A percentile compares a stretch with the other conserved stretches of the same genome.
phyloP scores from a whole-genome alignment of 495 filamentous ascomycete species.

The Lophium mytilinum region DNA sequence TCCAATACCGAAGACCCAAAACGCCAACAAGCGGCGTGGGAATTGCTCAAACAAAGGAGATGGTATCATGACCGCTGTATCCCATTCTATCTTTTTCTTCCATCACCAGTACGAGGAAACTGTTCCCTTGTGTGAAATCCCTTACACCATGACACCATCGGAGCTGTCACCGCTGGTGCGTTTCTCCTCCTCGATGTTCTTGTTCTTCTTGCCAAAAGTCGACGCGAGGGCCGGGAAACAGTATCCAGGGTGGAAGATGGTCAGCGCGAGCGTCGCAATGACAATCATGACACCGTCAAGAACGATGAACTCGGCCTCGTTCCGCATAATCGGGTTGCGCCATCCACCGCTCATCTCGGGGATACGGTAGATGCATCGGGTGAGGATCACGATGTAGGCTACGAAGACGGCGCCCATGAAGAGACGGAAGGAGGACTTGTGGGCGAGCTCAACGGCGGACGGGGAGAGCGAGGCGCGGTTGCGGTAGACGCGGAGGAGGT shows the following conservation, averaged over 20 bases:
- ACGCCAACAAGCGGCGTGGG: no score
- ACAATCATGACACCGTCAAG: slow-evolving; percentile 26
- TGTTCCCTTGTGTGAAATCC: no score
- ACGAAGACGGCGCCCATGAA: slow-evolving; percentile 13
- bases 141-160: no score
- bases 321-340: slow-evolving; percentile 21
- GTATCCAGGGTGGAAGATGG: slow-evolving; percentile 20
- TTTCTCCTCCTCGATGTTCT: no score
- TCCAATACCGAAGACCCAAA: no score
- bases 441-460: background rate
- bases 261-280: slow-evolving; percentile 8
- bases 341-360: slow-evolving; percentile 30
- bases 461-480: slow-evolving; percentile 3
- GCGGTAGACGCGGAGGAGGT: slow-evolving; percentile 18
- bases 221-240: slow-evolving; percentile 20
- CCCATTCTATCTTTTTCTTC: no score
- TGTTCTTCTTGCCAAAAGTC: slow-evolving; percentile 9
- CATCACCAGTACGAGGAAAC: no score
- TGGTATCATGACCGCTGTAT: no score
- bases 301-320: slow-evolving; percentile 21
- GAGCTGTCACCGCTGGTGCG: no score
- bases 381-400: slow-evolving; percentile 24
- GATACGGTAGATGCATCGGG: slow-evolving; percentile 31
- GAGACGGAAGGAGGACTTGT: slow-evolving; percentile 8
- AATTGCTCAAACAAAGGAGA: no score